Conservation (phyloP, 495 filamentous ascomycete genomes). For the Neurospora discreta region DNA sequence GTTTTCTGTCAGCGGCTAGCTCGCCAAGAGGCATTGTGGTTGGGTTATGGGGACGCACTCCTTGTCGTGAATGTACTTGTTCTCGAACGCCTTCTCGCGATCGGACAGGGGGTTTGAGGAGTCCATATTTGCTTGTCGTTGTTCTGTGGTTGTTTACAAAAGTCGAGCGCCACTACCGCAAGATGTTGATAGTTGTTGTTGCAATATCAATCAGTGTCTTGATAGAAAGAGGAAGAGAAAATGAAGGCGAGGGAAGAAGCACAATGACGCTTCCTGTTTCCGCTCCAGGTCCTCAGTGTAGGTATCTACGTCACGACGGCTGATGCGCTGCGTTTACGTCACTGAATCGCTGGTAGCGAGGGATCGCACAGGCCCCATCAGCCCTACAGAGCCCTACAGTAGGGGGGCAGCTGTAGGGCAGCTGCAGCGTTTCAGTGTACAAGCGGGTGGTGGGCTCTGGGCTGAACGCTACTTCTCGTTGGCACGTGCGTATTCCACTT, state of each 20-base stretch:
- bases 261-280: neutral
- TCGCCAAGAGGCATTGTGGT: neutral
- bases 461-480: neutral
- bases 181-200: neutral
- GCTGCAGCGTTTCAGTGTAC: neutral
- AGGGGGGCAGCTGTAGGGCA: neutral
- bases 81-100: conserved; percentile 23
- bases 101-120: conserved; percentile 17
- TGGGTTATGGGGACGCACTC: conserved; percentile 8
- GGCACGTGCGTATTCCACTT: neutral
- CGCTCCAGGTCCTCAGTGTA: no score
- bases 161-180: neutral
- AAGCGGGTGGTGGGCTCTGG: neutral
- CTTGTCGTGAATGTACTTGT: conserved; percentile 22
- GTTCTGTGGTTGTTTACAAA: neutral
- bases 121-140: conserved; percentile 8
- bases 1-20: neutral
- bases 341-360: neutral
- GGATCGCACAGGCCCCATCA: no score
- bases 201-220: neutral
- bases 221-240: neutral
- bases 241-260: neutral
- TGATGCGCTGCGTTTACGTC: neutral
- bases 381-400: no score
- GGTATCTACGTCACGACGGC: neutral